Evolutionary conservation across 1,284 basidiomycete genomes (phyloP), one percentile per base, ranked within the genome.

Genomic region (Bondarzewia mesenterica): DNA sequence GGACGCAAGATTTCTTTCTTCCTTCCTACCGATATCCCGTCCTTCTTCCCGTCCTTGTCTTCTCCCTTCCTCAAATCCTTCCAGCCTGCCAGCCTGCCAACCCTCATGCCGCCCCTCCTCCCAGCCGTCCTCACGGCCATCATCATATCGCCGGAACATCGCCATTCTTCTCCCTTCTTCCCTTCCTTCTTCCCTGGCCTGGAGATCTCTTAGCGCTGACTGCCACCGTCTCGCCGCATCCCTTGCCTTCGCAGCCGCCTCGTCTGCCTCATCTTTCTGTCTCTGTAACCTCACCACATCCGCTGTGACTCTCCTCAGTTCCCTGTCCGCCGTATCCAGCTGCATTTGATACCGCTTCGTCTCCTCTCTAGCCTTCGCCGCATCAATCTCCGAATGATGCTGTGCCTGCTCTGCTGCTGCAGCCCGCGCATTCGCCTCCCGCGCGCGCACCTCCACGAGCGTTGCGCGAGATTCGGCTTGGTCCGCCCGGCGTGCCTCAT

Each of bases 401-500:
- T 67, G 70, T 38, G 68, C 68, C n/a, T 65, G 62, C 57, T 82
- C 77, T 5, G 71, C 68, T n/a, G 61, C 58, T 3, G 63, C 60
- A 4, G 71, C 62, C 32, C 71, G 67, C 7, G 63, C 56, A 10
- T 62, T 54, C 10, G 69, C 56, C 42, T 78, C 75, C 37, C 66
- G 72, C 45, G 70, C 69, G 42, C 69, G 69, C 15, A 64, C 58
- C 61, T 83, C 80, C 29, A 80, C 75, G 35, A 67, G 67, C 48
- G 74, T 72, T 40, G 77, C 78, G 22, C 78, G 72, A 37, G 65
- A 58, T 46, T 72, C 72, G 0, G 75, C 74, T 35, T 73, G 67
- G 46, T 76, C 74, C 22, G 74, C 77, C 41, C 75, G 67, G 38
- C 72, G 71, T 48, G 70, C 74, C 63, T 83, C 80, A 49, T 70